phyloP scores from a whole-genome alignment of 306 rosid genomes.

The Cicer chorassanicum region DNA sequence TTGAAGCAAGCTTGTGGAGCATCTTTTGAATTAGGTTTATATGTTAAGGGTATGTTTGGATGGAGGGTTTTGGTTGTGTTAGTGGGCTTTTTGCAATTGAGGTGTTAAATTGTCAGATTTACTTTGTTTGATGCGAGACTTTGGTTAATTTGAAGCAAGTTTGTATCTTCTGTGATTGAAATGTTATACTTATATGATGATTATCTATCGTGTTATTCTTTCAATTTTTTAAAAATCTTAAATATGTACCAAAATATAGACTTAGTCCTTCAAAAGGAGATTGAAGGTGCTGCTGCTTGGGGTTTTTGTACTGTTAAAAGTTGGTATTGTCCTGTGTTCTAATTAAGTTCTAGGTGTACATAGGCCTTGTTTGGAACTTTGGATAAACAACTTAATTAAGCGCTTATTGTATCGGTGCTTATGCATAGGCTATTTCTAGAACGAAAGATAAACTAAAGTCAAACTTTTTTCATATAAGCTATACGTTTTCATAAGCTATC shows the following conservation, averaged over 20 bases:
- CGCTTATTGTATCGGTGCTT: too few relatives aligned
- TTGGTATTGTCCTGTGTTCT: constrained; percentile 28
- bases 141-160: constrained; percentile 33
- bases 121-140: constrained; percentile 4
- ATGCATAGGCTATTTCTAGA: too few relatives aligned
- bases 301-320: constrained; percentile 3
- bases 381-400: too few relatives aligned
- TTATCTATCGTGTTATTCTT: too few relatives aligned
- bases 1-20: constrained; percentile 37
- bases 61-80: neutral
- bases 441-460: too few relatives aligned
- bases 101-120: constrained; percentile 36
- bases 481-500: neutral
- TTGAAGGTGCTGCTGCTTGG: neutral
- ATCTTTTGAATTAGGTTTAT: constrained; percentile 31
- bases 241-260: too few relatives aligned
- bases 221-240: too few relatives aligned
- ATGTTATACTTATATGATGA: too few relatives aligned
- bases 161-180: constrained; percentile 5
- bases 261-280: too few relatives aligned
- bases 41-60: neutral
- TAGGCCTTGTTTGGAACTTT: too few relatives aligned
- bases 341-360: constrained; percentile 6
- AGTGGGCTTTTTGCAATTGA: constrained; percentile 15
- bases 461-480: neutral